Conservation (phyloP, 2,329 filamentous ascomycete genomes). For the Ophioceras dolichostomum region DNA sequence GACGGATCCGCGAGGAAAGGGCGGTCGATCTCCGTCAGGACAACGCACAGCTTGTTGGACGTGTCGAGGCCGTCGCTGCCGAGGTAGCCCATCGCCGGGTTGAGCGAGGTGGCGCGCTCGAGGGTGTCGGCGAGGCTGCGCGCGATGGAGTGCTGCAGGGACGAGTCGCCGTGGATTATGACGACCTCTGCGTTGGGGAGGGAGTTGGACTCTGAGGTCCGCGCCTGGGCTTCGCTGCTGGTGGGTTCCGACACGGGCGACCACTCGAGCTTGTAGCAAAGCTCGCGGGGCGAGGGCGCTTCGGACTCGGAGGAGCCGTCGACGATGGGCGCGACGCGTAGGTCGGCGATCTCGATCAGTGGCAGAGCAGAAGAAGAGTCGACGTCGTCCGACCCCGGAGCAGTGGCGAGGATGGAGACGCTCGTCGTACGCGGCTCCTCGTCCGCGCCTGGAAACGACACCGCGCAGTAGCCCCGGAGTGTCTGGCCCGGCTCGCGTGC, state of each 20-base stretch:
- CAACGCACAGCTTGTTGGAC: conserved; percentile 25
- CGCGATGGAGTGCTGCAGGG: conserved; percentile 20
- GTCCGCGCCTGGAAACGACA: conserved; percentile 12
- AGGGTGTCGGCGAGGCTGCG: conserved; percentile 20
- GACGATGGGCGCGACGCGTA: conserved; percentile 27
- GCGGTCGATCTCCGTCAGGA: conserved; percentile 29
- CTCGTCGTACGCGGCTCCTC: conserved; percentile 22
- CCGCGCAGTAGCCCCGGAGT: conserved; percentile 24
- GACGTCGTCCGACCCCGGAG: conserved; percentile 15
- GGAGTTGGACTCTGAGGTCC: neutral
- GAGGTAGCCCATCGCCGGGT: conserved; percentile 18
- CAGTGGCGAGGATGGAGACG: conserved; percentile 20
- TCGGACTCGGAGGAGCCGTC: conserved; percentile 19
- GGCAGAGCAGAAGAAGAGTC: too few relatives aligned
- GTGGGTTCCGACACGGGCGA: conserved; percentile 21
- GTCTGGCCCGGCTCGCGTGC: conserved; percentile 16
- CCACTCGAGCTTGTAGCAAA: conserved; percentile 34
- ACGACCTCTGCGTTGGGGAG: conserved; percentile 19
- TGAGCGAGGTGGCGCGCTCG: conserved; percentile 18
- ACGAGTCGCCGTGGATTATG: conserved; percentile 23
- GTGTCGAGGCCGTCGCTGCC: conserved; percentile 16
- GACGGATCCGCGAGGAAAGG: conserved; percentile 28
- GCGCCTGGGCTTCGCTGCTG: neutral
- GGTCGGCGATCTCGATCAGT: conserved; percentile 19
- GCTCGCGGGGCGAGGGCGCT: conserved; percentile 18